These are phyloP conservation scores for Neurospora sp. DNA, from an alignment of 495 filamentous ascomycete genomes.

Conservation along the genomic window DNA sequence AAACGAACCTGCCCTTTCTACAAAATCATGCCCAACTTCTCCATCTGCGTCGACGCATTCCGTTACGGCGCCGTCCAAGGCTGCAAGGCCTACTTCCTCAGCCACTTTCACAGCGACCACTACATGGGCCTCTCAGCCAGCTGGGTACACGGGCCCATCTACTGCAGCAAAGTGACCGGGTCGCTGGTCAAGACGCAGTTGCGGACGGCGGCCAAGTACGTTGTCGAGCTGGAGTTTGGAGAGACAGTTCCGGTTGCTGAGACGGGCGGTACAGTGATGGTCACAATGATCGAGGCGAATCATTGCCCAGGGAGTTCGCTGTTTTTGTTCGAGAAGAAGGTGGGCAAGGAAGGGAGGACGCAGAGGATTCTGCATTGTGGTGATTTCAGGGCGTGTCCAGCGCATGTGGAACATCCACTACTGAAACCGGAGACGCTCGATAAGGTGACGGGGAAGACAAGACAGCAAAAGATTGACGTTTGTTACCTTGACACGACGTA, in stretches of 20 bases:
- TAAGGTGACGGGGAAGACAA: constrained; percentile 52
- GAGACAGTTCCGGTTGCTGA: constrained; percentile 65
- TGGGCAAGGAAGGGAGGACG: constrained; percentile 45
- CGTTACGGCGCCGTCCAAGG: constrained; percentile 88
- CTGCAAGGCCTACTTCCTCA: constrained; percentile 91
- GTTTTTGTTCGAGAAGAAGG: constrained; percentile 78
- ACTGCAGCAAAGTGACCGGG: constrained; percentile 84
- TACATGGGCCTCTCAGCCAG: constrained; percentile 82
- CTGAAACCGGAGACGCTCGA: constrained; percentile 66
- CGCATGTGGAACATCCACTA: constrained; percentile 76
- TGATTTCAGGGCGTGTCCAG: constrained; percentile 83
- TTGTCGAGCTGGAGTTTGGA: constrained; percentile 82
- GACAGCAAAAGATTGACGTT: constrained; percentile 79
- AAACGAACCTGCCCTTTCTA: constrained; percentile 93
- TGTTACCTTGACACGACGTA: constrained; percentile 99
- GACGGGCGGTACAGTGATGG: constrained; percentile 61
- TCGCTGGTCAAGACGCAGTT: constrained; percentile 84
- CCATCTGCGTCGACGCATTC: constrained; percentile 92
- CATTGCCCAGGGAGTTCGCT: constrained; percentile 93
- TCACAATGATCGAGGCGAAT: constrained; percentile 94
- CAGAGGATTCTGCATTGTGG: constrained; percentile 90
- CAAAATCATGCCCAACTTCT: constrained; percentile 89
- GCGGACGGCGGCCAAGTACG: constrained; percentile 73
- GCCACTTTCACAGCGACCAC: constrained; percentile 96
- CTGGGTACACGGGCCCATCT: constrained; percentile 93